phyloP scores from a whole-genome alignment of 495 filamentous ascomycete species.

The Aspergillus olivimuriae region DNA sequence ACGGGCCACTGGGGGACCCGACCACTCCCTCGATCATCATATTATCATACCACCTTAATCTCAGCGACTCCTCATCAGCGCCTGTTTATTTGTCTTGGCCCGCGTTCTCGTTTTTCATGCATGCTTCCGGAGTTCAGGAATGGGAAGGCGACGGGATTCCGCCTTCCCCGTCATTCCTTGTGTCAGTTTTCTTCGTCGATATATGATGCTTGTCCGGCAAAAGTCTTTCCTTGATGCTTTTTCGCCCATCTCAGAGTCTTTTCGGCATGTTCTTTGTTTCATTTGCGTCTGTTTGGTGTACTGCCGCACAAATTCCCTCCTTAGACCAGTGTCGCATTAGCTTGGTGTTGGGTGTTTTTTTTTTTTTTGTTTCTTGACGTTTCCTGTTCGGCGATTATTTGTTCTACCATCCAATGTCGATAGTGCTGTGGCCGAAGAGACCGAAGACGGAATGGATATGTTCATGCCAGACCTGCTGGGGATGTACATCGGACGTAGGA shows the following conservation, averaged over 20 bases:
- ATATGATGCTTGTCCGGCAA: conserved; percentile 10
- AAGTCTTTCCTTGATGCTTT: conserved; percentile 11
- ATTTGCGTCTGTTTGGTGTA: background rate
- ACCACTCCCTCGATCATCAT: no score
- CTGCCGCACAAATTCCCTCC: background rate
- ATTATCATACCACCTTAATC: no score
- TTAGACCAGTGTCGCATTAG: conserved; percentile 11
- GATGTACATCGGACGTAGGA: no score
- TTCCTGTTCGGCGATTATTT: no score
- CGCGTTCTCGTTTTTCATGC: conserved; percentile 1
- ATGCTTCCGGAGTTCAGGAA: conserved; percentile 5
- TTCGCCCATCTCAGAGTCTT: no score
- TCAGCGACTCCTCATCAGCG: no score
- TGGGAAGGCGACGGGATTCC: conserved; percentile 1
- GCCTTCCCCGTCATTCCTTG: background rate
- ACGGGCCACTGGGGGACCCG: no score
- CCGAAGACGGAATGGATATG: no score
- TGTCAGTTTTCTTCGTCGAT: background rate
- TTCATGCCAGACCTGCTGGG: no score
- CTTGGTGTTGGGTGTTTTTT: conserved; percentile 13
- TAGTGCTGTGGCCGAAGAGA: no score
- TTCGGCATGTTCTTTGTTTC: background rate
- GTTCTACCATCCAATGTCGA: no score
- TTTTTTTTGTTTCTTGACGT: conserved; percentile 1
- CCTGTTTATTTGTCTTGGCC: background rate